phyloP scores from a whole-genome alignment of 805 yeast species.

The Sugiyamaella lignohabitans region DNA sequence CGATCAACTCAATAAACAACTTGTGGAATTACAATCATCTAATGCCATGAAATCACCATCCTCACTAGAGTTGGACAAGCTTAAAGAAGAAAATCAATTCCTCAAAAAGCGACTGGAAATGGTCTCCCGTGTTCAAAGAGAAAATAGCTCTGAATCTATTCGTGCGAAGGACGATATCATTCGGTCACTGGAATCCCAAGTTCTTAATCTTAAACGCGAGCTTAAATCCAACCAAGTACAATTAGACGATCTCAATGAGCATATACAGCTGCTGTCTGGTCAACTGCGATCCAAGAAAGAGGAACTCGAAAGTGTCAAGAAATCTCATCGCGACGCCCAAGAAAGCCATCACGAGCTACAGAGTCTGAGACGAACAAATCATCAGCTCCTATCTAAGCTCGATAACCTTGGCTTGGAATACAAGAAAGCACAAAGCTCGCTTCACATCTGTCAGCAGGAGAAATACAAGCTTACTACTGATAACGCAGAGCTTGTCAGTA shows the following conservation, averaged over 20 bases:
- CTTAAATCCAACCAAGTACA: neutral
- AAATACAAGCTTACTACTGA: neutral
- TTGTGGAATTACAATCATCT: neutral
- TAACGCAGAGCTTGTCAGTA: neutral
- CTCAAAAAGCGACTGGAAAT: neutral
- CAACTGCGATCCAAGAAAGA: constrained; percentile 8
- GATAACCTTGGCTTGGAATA: neutral
- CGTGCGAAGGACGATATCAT: neutral
- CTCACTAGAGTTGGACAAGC: neutral
- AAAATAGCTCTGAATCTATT: too few species aligned
- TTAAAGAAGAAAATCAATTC: neutral
- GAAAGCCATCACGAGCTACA: neutral
- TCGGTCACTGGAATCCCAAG: neutral
- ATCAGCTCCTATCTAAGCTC: neutral
- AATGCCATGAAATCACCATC: neutral
- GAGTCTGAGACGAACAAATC: neutral
- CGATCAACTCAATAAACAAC: neutral
- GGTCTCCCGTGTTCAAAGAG: too few species aligned
- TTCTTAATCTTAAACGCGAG: neutral
- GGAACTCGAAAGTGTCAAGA: constrained; percentile 7
- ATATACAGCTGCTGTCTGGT: constrained; percentile 4
- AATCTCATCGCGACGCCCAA: neutral
- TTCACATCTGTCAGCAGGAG: neutral
- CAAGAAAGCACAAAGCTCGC: neutral
- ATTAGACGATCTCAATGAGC: constrained; percentile 9